phyloP scores from a whole-genome alignment of 805 yeast species.

The Yamadazyma kitorensis region DNA sequence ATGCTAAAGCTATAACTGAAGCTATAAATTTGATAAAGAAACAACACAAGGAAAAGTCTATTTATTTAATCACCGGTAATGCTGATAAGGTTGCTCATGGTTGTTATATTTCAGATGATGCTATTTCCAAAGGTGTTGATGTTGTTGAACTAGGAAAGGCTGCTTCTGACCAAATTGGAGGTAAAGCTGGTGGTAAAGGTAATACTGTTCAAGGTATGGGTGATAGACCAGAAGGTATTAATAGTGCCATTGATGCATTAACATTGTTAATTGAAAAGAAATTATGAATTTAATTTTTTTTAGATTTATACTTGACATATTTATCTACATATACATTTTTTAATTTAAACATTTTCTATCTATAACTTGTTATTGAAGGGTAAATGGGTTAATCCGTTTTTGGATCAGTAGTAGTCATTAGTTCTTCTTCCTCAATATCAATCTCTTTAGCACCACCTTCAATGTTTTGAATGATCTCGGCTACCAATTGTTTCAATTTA shows the following conservation, averaged over 20 bases:
- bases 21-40: conserved; percentile 82
- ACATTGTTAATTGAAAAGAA: conserved; percentile 59
- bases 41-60: conserved; percentile 67
- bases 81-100: conserved; percentile 89
- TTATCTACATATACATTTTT: conserved; percentile 1
- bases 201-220: conserved; percentile 97
- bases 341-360: conserved; percentile 1
- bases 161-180: conserved; percentile 79
- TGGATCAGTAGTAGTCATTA: conserved; percentile 32
- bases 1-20: conserved; percentile 93
- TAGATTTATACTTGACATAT: conserved; percentile 1
- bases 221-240: conserved; percentile 66
- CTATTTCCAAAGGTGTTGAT: conserved; percentile 65
- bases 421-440: conserved; percentile 53
- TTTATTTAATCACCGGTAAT: conserved; percentile 77
- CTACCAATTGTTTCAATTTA: conserved; percentile 44
- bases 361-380: not conserved
- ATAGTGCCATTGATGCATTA: conserved; percentile 71
- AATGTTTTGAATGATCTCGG: conserved; percentile 43
- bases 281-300: conserved; percentile 26
- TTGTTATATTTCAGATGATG: conserved; percentile 75
- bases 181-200: conserved; percentile 98
- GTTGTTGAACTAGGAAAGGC: conserved; percentile 72
- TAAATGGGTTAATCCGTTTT: too few relatives aligned
- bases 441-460: conserved; percentile 55